A percentile compares a stretch with the other conserved stretches of the same genome.
Conservation (phyloP, 2,329 filamentous ascomycete species). For the Aspergillus hortae region DNA sequence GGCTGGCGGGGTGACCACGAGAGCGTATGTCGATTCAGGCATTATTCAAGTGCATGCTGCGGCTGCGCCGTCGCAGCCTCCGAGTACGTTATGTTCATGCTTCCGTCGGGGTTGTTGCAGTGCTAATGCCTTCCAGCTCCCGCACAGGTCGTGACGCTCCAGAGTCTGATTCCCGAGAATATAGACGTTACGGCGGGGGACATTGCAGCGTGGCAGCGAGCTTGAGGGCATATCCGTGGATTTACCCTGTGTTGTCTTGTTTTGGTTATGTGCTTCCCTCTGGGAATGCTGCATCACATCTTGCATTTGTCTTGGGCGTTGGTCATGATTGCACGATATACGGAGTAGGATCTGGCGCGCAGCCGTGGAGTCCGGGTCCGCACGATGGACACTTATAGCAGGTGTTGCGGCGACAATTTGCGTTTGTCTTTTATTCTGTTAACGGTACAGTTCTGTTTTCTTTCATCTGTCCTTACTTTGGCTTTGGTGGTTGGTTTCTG, state of each 20-base stretch:
- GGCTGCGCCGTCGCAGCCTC: slow-evolving; percentile 23
- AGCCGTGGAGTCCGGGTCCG: too few relatives aligned
- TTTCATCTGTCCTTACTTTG: too few relatives aligned
- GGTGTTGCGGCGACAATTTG: too few relatives aligned
- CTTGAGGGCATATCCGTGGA: neutral
- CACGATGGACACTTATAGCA: too few relatives aligned
- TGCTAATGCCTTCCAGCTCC: slow-evolving; percentile 19
- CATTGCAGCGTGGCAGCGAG: slow-evolving; percentile 28
- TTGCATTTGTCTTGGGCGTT: too few relatives aligned
- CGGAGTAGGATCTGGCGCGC: too few relatives aligned
- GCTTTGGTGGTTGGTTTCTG: too few relatives aligned
- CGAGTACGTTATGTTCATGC: slow-evolving; percentile 23
- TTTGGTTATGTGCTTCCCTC: too few relatives aligned
- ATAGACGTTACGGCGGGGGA: slow-evolving; percentile 29
- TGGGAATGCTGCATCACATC: too few relatives aligned
- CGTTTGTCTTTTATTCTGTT: too few relatives aligned
- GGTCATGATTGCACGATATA: too few relatives aligned
- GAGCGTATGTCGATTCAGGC: slow-evolving; percentile 27
- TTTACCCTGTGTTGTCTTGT: slow-evolving; percentile 1
- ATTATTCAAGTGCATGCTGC: slow-evolving; percentile 28
- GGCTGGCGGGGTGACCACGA: slow-evolving; percentile 24
- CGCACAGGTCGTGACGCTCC: slow-evolving; percentile 21
- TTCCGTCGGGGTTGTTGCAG: neutral
- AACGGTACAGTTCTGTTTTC: too few relatives aligned
- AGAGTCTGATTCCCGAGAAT: slow-evolving; percentile 26